A percentile compares a stretch with the other conserved stretches of the same genome.
phyloP scores from a whole-genome alignment of 2,329 filamentous ascomycete genomes.

The Trichoderma sp. region DNA sequence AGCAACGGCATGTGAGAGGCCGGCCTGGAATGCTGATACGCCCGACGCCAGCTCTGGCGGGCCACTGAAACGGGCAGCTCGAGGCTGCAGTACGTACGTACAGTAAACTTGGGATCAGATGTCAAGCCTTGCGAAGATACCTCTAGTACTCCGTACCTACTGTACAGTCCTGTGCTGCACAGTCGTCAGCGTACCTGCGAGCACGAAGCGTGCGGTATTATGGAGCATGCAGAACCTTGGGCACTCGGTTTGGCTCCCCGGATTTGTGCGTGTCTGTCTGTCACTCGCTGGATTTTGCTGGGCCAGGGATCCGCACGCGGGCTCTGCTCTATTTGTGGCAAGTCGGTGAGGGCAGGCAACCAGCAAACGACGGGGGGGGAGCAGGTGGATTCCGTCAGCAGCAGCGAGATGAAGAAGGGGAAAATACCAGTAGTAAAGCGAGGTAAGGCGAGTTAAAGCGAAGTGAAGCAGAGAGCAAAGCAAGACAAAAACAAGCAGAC shows the following conservation, averaged over 20 bases:
- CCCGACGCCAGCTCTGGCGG: not conserved
- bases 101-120: constrained; percentile 4
- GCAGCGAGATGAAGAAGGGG: too few species aligned
- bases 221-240: not conserved
- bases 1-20: constrained; percentile 10
- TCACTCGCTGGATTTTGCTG: constrained; percentile 9
- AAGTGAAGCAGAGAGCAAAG: too few species aligned
- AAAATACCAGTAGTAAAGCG: too few species aligned
- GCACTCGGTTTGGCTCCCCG: not conserved
- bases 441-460: too few species aligned
- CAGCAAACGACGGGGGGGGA: not conserved
- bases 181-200: constrained; percentile 1
- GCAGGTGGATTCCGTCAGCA: not conserved
- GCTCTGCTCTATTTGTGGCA: not conserved
- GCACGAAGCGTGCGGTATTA: not conserved
- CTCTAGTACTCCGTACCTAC: too few species aligned
- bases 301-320: not conserved
- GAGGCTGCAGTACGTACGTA: too few species aligned
- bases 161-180: too few species aligned
- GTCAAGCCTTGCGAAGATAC: not conserved
- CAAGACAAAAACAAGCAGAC: not conserved
- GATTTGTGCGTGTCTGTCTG: not conserved
- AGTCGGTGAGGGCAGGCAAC: constrained; percentile 1
- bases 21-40: constrained; percentile 11
- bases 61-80: constrained; percentile 1